Percentiles rank a stretch among this genome's conserved stretches.
Conservation (phyloP, 495 filamentous ascomycete genomes). For the Tuber melanosporum region DNA sequence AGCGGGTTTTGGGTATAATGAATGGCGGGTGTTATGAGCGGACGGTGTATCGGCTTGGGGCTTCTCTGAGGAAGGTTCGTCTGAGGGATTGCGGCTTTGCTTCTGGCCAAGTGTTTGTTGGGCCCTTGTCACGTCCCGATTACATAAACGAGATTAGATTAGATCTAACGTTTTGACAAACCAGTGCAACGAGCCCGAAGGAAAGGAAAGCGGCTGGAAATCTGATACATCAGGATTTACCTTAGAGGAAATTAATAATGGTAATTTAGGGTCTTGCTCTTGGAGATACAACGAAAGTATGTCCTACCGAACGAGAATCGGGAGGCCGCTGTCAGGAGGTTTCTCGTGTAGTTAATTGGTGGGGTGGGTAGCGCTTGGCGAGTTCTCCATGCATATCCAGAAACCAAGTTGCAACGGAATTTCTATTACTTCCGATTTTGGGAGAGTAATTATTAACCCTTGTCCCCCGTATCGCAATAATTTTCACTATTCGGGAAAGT, state of each 20-base stretch:
- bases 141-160: background rate
- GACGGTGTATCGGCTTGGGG: background rate
- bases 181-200: background rate
- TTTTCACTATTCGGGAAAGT: background rate
- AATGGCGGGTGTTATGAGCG: background rate
- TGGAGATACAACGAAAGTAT: background rate
- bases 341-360: background rate
- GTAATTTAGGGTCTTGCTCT: background rate
- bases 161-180: background rate
- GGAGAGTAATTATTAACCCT: background rate
- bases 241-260: background rate
- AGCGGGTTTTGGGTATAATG: background rate
- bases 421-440: background rate
- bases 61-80: background rate
- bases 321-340: background rate
- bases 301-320: background rate
- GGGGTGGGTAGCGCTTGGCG: background rate
- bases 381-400: background rate
- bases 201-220: background rate
- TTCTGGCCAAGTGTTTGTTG: slow-evolving; percentile 2
- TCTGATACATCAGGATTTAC: background rate
- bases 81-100: background rate
- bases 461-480: background rate
- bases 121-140: background rate
- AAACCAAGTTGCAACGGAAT: background rate